Evolutionary conservation across 2,329 filamentous ascomycete species (phyloP), one percentile per base, ranked within the genome.

Genomic region (Diaporthe sp.): DNA sequence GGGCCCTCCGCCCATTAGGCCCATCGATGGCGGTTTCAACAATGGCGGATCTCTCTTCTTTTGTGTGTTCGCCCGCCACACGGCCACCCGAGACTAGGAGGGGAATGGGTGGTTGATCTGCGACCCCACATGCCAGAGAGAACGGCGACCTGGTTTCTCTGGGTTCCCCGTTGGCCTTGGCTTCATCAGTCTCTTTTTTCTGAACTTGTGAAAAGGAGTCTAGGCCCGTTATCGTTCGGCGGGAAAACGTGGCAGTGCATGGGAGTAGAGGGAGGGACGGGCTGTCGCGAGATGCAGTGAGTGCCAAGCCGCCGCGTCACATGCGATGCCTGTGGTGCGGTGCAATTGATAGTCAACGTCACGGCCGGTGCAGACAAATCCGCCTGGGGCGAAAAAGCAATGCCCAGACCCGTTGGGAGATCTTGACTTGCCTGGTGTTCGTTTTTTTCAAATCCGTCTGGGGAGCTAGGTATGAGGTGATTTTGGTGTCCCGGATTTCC

Each of bases 201-300:
- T 12, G n/a, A n/a, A n/a, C 19, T 38, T 17, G 10, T 12, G 35
- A 22, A 25, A 9, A 45, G 17, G 5, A 35, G 45, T n/a, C 64
- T 68, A 68, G 64, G 22, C 64, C 33, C 33, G 4, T 15, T 35
- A 2, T 50, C 28, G 47, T 10, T 19, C 7, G n/a, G 33, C n/a
- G 30, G 45, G 33, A 52, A 40, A 68, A 68, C 64, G 64, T 68
- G 64, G 64, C 47, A 68, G 64, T 40, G 47, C 64, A 54, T 54
- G 47, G 47, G 64, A n/a, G 30, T 3, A 9, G 25, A 47, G 25
- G 40, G 40, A 64, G 60, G 60, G 60, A 64, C 42, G 28, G 60
- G 28, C 60, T 47, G 42, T 50, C 12, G 42, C 19, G 42, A 47
- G 30, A 35, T 47, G n/a, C n/a, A n/a, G 61, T 1, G 35, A 19